These are phyloP conservation scores for Alliaria petiolata DNA, from an alignment of 345 rosid genomes.

Conservation along the genomic window DNA sequence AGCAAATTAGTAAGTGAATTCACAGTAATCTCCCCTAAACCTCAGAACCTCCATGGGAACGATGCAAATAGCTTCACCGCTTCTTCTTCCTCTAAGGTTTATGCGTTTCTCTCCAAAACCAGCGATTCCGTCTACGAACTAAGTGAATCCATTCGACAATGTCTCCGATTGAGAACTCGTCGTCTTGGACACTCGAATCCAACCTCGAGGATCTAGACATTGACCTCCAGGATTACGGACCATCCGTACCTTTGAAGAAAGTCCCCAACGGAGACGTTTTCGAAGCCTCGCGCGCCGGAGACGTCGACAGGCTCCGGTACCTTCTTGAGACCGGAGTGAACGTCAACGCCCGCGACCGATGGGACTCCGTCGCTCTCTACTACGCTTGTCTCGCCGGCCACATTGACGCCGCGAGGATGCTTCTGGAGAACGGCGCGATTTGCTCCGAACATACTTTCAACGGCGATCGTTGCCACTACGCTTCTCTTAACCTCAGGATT, in stretches of 20 bases:
- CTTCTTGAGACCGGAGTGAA: slow-evolving; percentile 83
- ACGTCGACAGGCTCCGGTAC: slow-evolving; percentile 80
- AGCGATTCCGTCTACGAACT: neutral
- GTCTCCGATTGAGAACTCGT: slow-evolving; percentile 18
- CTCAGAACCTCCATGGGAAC: neutral
- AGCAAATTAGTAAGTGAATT: too few species aligned
- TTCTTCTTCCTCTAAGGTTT: too few species aligned
- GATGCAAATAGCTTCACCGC: neutral
- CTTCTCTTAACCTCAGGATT: slow-evolving; percentile 79
- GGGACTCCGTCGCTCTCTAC: slow-evolving; percentile 95
- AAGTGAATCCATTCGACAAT: neutral
- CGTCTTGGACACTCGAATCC: slow-evolving; percentile 40
- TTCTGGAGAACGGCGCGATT: slow-evolving; percentile 83
- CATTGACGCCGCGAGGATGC: slow-evolving; percentile 79
- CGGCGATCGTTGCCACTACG: slow-evolving; percentile 96
- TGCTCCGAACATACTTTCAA: slow-evolving; percentile 96
- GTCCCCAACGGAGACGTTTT: slow-evolving; percentile 96
- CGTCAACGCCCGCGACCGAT: slow-evolving; percentile 90
- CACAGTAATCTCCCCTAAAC: too few species aligned
- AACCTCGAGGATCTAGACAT: slow-evolving; percentile 84
- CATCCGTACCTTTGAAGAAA: slow-evolving; percentile 69
- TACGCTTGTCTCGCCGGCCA: slow-evolving; percentile 96
- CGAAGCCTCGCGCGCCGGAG: slow-evolving; percentile 94
- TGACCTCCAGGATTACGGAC: slow-evolving; percentile 68
- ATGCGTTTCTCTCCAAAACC: neutral